These are phyloP conservation scores for Neurospora intermedia DNA, from an alignment of 495 filamentous ascomycete species.

Conservation along the genomic window DNA sequence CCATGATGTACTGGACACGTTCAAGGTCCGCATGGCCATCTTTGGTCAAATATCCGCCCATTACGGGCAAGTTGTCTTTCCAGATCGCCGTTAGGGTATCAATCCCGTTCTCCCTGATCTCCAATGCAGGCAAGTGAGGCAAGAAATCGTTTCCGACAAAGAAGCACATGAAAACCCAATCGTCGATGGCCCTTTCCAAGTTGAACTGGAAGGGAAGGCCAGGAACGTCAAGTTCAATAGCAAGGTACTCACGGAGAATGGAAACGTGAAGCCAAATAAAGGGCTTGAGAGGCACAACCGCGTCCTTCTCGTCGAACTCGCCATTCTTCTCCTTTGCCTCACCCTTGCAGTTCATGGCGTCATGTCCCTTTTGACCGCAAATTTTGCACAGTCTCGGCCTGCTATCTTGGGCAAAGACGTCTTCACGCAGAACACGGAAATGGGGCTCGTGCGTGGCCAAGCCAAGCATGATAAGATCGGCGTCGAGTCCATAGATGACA, in stretches of 20 bases:
- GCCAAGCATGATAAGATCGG: slow-evolving; percentile 97
- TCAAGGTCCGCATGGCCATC: slow-evolving; percentile 86
- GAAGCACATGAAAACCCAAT: slow-evolving; percentile 99
- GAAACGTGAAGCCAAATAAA: slow-evolving; percentile 98
- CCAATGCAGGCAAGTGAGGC: slow-evolving; percentile 88
- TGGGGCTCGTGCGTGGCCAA: slow-evolving; percentile 95
- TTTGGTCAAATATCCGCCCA: slow-evolving; percentile 92
- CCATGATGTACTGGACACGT: slow-evolving; percentile 77
- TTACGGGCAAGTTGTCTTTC: slow-evolving; percentile 80
- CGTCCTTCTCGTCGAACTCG: slow-evolving; percentile 76
- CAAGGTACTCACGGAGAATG: slow-evolving; percentile 86
- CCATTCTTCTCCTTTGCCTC: slow-evolving; percentile 74
- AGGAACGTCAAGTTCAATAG: slow-evolving; percentile 74
- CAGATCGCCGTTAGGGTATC: slow-evolving; percentile 92
- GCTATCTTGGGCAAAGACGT: slow-evolving; percentile 86
- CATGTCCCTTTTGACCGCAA: slow-evolving; percentile 86
- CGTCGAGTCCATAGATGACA: slow-evolving; percentile 92
- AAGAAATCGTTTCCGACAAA: slow-evolving; percentile 99
- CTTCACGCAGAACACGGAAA: slow-evolving; percentile 93
- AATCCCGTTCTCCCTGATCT: slow-evolving; percentile 95
- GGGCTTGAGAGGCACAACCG: slow-evolving; percentile 59
- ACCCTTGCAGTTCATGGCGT: slow-evolving; percentile 71
- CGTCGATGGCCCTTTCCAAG: slow-evolving; percentile 91
- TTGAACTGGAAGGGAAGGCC: slow-evolving; percentile 69
- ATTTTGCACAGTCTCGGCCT: slow-evolving; percentile 70